Evolutionary conservation across 495 filamentous ascomycete genomes (phyloP).

Genomic region (Letharia lupina): DNA sequence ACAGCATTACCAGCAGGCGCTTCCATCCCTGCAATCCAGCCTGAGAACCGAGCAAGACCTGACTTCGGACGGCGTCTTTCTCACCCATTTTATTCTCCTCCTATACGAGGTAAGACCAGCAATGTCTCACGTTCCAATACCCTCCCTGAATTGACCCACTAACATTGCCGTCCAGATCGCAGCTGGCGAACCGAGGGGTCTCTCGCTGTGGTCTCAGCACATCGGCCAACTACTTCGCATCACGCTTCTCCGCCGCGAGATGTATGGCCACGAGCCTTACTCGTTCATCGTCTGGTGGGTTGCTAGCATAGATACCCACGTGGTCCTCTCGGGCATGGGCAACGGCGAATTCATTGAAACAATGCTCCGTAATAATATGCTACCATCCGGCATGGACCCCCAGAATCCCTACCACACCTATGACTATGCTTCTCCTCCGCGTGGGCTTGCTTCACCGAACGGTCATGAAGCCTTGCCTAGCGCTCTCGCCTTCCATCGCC

Average conservation of each 20-base stretch:
- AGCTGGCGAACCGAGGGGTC: conserved; percentile 37
- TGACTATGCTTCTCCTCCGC: conserved; percentile 29
- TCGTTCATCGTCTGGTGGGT: conserved; percentile 49
- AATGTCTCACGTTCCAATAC: not conserved
- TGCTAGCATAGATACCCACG: conserved; percentile 48
- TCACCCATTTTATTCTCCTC: conserved; percentile 53
- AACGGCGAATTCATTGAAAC: conserved; percentile 43
- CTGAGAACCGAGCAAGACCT: conserved; percentile 42
- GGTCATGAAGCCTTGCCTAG: conserved; percentile 35
- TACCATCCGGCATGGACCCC: conserved; percentile 31
- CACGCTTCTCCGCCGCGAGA: conserved; percentile 38
- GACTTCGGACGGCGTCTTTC: conserved; percentile 48
- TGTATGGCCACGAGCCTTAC: conserved; percentile 40
- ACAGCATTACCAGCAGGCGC: conserved; percentile 49
- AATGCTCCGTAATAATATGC: conserved; percentile 42
- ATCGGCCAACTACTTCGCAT: conserved; percentile 48
- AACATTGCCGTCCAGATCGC: conserved; percentile 33
- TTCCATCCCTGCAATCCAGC: conserved; percentile 41
- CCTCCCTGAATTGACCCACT: not conserved
- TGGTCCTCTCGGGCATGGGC: conserved; percentile 46
- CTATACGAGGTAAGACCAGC: conserved; percentile 45
- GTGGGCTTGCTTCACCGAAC: conserved; percentile 28
- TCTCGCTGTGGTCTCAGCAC: conserved; percentile 49
- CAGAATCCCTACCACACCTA: conserved; percentile 25
- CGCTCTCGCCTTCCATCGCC: conserved; percentile 39